A percentile compares a stretch with the other conserved stretches of the same genome.
These are phyloP conservation scores for Trichoderma reesei DNA, from an alignment of 495 filamentous ascomycete genomes.

Conservation along the genomic window DNA sequence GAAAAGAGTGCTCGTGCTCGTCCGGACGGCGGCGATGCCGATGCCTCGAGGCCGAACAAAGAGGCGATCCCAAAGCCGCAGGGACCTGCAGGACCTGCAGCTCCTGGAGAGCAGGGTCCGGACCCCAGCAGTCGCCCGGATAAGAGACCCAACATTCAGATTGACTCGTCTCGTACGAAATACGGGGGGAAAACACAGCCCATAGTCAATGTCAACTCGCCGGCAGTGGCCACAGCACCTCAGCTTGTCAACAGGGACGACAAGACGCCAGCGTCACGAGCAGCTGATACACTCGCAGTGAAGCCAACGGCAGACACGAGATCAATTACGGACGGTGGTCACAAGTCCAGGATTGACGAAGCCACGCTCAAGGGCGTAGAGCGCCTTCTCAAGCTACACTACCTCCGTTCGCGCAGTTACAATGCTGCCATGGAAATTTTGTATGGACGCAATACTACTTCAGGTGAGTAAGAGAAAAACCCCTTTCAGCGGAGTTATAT, in stretches of 20 bases:
- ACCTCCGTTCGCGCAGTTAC: slow-evolving; percentile 17
- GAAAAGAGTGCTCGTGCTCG: not conserved
- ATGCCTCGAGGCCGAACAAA: not conserved
- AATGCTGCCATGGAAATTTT: slow-evolving; percentile 19
- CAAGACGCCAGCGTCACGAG: not conserved
- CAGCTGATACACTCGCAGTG: not conserved
- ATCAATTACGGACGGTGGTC: not conserved
- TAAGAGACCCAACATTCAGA: not conserved
- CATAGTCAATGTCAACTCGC: not conserved
- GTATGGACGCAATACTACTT: slow-evolving; percentile 15
- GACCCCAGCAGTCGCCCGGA: not conserved
- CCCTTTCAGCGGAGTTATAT: not conserved
- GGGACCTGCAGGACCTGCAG: not conserved
- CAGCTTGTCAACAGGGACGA: not conserved
- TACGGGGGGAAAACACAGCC: not conserved
- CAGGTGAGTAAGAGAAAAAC: not conserved
- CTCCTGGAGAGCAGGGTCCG: not conserved
- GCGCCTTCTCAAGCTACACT: slow-evolving; percentile 20
- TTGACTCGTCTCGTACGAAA: not conserved
- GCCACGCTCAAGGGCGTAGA: slow-evolving; percentile 10
- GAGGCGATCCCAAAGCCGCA: not conserved
- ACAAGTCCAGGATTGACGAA: slow-evolving; percentile 14
- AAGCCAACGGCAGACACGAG: not conserved
- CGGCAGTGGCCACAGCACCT: not conserved
- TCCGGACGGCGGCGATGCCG: not conserved